These are phyloP conservation scores for Omphalotus olearius DNA, from an alignment of 1,284 basidiomycete genomes.

Conservation along the genomic window DNA sequence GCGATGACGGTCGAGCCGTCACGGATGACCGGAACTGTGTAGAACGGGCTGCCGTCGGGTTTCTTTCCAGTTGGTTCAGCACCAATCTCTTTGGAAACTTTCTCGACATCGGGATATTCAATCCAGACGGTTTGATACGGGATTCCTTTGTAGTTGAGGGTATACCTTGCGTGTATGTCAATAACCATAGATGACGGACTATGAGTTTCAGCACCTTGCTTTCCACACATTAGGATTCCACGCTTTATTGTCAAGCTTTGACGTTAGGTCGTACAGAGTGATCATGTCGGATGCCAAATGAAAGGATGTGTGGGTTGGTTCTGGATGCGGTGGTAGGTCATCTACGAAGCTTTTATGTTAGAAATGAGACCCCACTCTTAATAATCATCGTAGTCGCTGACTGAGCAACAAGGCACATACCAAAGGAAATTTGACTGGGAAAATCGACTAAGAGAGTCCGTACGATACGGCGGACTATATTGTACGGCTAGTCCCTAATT, in stretches of 20 bases:
- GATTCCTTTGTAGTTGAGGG: conserved; percentile 34
- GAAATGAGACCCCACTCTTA: too few relatives aligned
- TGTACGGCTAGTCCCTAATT: too few relatives aligned
- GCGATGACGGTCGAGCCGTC: conserved; percentile 29
- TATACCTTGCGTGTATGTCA: not conserved
- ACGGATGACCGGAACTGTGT: conserved; percentile 22
- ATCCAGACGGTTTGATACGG: conserved; percentile 36
- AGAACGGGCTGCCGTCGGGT: conserved; percentile 17
- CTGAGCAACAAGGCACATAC: too few relatives aligned
- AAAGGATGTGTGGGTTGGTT: too few relatives aligned
- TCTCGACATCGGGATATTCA: conserved; percentile 33
- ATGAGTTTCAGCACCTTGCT: not conserved
- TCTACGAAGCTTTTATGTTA: too few relatives aligned
- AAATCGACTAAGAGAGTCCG: too few relatives aligned
- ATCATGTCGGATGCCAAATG: conserved; percentile 1
- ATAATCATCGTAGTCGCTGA: too few relatives aligned
- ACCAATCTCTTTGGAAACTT: conserved; percentile 25
- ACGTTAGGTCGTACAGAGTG: conserved; percentile 3
- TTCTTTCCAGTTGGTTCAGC: conserved; percentile 27
- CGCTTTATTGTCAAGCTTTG: not conserved
- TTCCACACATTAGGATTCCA: not conserved
- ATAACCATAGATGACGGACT: not conserved
- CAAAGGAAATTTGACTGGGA: too few relatives aligned
- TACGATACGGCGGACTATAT: too few relatives aligned
- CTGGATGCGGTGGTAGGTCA: too few relatives aligned